A percentile compares a stretch with the other conserved stretches of the same genome.
phyloP scores from a whole-genome alignment of 305 asterid species.

The Andrographis paniculata region DNA sequence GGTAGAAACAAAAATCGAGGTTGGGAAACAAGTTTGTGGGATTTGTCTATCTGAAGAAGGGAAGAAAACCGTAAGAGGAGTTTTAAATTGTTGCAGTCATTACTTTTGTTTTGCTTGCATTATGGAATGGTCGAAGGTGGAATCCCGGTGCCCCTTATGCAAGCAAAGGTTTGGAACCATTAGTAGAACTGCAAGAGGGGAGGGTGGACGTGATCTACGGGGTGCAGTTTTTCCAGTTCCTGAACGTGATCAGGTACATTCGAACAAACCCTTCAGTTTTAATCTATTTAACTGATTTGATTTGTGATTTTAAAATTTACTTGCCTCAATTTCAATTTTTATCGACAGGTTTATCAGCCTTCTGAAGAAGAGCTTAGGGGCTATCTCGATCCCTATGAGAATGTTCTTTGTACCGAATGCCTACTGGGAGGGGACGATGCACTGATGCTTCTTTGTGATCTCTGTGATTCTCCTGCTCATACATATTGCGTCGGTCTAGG shows the following conservation, averaged over 20 bases:
- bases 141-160: constrained; percentile 91
- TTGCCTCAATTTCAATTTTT: constrained; percentile 1
- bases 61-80: constrained; percentile 71
- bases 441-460: constrained; percentile 89
- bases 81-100: constrained; percentile 79
- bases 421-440: constrained; percentile 91
- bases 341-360: constrained; percentile 84
- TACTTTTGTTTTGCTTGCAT: constrained; percentile 94
- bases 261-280: not conserved
- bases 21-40: constrained; percentile 83
- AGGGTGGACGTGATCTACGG: constrained; percentile 45
- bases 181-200: constrained; percentile 52
- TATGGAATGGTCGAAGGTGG: constrained; percentile 97
- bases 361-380: constrained; percentile 94
- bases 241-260: constrained; percentile 88
- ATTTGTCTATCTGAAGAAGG: constrained; percentile 92
- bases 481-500: constrained; percentile 94
- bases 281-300: not conserved
- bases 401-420: constrained; percentile 78
- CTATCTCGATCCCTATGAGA: constrained; percentile 79
- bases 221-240: constrained; percentile 65
- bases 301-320: not conserved
- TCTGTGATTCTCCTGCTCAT: constrained; percentile 93
- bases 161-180: constrained; percentile 82
- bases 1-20: constrained; percentile 47